Evolutionary conservation across 2,329 filamentous ascomycete species (phyloP).

Genomic region (Monilinia aucupariae): DNA sequence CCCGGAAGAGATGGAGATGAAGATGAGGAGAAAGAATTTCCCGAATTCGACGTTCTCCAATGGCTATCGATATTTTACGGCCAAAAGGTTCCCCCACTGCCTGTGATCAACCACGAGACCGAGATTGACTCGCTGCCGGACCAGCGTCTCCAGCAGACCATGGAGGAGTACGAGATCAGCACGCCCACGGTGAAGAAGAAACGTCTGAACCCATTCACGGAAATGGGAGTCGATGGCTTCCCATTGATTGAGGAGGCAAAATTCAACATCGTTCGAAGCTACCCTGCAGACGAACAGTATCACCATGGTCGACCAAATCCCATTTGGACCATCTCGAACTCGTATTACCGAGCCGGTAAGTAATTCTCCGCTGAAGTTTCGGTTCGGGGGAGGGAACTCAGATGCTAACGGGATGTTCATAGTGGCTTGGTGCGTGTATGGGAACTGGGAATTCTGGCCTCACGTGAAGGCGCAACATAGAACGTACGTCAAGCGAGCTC

Average conservation of each 20-base stretch:
- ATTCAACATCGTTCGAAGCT: background rate
- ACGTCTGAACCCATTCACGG: background rate
- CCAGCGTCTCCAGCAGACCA: background rate
- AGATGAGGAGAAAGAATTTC: too few relatives aligned
- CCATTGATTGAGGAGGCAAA: background rate
- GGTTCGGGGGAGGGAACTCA: too few relatives aligned
- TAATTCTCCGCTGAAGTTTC: background rate
- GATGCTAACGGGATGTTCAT: background rate
- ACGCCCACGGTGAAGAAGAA: background rate
- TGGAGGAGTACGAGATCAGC: background rate
- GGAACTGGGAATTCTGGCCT: background rate
- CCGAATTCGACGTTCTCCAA: background rate
- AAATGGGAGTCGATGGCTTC: background rate
- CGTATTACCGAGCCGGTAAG: background rate
- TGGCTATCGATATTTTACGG: background rate
- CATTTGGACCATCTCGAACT: background rate
- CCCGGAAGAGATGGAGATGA: background rate
- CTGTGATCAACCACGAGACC: background rate
- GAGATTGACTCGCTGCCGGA: background rate
- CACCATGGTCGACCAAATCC: background rate
- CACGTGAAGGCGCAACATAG: conserved; percentile 8
- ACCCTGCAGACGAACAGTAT: background rate
- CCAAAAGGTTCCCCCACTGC: background rate
- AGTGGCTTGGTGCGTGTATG: conserved; percentile 9
- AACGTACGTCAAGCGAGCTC: background rate